These are phyloP conservation scores for Begonia masoniana DNA, from an alignment of 306 rosid species.

Conservation along the genomic window DNA sequence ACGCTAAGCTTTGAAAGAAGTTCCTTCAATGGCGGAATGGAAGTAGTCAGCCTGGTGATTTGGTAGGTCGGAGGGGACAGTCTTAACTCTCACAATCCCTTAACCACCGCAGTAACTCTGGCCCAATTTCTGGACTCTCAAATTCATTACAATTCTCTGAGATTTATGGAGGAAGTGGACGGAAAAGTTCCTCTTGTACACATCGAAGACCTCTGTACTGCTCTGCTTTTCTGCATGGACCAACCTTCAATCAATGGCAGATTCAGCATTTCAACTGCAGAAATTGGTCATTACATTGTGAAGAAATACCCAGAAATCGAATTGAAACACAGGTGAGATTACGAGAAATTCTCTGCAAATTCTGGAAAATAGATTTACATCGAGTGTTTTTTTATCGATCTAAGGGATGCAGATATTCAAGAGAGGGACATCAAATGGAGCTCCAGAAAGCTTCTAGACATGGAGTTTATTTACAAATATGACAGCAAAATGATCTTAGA, in stretches of 20 bases:
- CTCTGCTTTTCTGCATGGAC: constrained; percentile 25
- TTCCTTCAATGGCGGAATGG: constrained; percentile 5
- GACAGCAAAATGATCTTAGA: constrained; percentile 20
- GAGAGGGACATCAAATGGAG: constrained; percentile 12
- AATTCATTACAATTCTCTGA: constrained; percentile 2
- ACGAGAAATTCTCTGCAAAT: not conserved
- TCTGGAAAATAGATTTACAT: too few relatives aligned
- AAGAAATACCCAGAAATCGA: constrained; percentile 10
- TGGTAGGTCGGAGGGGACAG: constrained; percentile 23
- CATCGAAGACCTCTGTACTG: constrained; percentile 21
- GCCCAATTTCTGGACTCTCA: constrained; percentile 14
- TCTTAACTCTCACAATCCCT: not conserved
- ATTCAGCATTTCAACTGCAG: constrained; percentile 20
- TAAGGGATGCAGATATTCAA: constrained; percentile 10
- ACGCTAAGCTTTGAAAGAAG: constrained; percentile 11
- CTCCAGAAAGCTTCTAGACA: constrained; percentile 8
- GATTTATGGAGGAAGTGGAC: constrained; percentile 13
- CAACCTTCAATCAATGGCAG: constrained; percentile 6
- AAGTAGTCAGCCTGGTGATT: constrained; percentile 20
- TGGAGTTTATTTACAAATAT: constrained; percentile 13
- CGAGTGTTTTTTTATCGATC: not conserved
- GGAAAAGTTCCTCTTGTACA: constrained; percentile 21
- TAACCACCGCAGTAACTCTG: not conserved
- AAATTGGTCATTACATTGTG: constrained; percentile 21
- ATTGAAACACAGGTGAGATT: not conserved